Conservation (phyloP, 495 filamentous ascomycete species). For the Penicillium canescens region DNA sequence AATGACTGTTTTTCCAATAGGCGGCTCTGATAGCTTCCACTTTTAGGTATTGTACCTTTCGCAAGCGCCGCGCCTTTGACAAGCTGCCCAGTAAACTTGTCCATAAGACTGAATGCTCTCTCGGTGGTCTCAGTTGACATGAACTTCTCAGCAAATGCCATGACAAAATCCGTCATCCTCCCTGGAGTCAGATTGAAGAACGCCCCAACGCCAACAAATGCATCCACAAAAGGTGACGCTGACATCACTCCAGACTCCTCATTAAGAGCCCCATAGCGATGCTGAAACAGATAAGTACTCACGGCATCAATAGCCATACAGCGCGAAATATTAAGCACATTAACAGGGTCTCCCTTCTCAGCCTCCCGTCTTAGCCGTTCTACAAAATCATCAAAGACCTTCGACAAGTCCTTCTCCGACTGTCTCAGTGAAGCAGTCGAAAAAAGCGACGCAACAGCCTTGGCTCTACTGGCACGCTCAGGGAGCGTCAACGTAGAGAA, state of each 20-base stretch:
- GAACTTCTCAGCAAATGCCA: constrained; percentile 27
- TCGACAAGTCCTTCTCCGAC: constrained; percentile 23
- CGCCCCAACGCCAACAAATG: constrained; percentile 49
- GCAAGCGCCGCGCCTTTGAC: constrained; percentile 19
- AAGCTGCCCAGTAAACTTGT: constrained; percentile 38
- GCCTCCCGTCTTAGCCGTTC: constrained; percentile 29
- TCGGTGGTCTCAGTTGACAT: constrained; percentile 24
- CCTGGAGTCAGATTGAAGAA: constrained; percentile 46
- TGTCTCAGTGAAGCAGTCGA: constrained; percentile 38
- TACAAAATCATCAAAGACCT: constrained; percentile 41
- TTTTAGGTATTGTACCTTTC: constrained; percentile 3
- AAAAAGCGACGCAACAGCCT: constrained; percentile 50
- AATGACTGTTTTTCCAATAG: constrained; percentile 40
- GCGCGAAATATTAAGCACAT: constrained; percentile 45
- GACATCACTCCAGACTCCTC: constrained; percentile 31
- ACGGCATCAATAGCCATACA: constrained; percentile 48
- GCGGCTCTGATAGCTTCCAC: constrained; percentile 46
- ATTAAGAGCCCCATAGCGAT: constrained; percentile 40
- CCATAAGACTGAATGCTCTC: constrained; percentile 34
- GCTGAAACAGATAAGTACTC: constrained; percentile 45
- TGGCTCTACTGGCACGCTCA: constrained; percentile 43
- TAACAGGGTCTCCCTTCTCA: constrained; percentile 29
- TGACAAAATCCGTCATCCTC: constrained; percentile 33
- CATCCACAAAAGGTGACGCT: constrained; percentile 40
- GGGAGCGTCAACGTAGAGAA: constrained; percentile 45